Evolutionary conservation across 169 alveolate genomes (phyloP).

Genomic region (Plasmodium vivax): DNA sequence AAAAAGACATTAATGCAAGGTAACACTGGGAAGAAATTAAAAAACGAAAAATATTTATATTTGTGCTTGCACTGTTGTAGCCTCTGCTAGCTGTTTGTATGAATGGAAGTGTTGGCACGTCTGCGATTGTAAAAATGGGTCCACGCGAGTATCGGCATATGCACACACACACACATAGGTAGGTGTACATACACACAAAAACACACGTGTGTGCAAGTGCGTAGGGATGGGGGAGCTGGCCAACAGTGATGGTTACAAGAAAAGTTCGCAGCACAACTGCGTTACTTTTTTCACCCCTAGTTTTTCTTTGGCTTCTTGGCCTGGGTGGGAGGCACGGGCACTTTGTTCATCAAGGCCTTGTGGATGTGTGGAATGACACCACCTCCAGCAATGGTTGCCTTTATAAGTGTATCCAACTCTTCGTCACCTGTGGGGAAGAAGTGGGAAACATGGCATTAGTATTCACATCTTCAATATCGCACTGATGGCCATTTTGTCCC

Average conservation of each 20-base stretch:
- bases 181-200: not conserved
- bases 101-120: not conserved
- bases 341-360: conserved; percentile 92
- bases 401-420: conserved; percentile 97
- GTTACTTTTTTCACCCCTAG: conserved; percentile 4
- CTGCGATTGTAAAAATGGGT: not conserved
- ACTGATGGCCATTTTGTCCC: not conserved
- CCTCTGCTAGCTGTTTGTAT: not conserved
- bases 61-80: not conserved
- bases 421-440: conserved; percentile 94
- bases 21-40: conserved; percentile 25
- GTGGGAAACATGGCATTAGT: not conserved
- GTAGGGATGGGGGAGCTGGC: not conserved
- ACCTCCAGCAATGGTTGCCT: conserved; percentile 99
- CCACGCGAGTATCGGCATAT: not conserved
- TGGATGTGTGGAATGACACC: conserved; percentile 99
- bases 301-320: conserved; percentile 81
- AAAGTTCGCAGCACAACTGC: not conserved
- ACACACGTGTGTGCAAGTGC: not conserved
- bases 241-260: not conserved
- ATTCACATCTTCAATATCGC: not conserved
- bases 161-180: conserved; percentile 13
- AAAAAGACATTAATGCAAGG: conserved; percentile 16
- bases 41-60: conserved; percentile 41
- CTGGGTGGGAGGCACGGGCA: conserved; percentile 83